Evolutionary conservation across 257 asterid genomes (phyloP).

Genomic region (Capsicum chinense): DNA sequence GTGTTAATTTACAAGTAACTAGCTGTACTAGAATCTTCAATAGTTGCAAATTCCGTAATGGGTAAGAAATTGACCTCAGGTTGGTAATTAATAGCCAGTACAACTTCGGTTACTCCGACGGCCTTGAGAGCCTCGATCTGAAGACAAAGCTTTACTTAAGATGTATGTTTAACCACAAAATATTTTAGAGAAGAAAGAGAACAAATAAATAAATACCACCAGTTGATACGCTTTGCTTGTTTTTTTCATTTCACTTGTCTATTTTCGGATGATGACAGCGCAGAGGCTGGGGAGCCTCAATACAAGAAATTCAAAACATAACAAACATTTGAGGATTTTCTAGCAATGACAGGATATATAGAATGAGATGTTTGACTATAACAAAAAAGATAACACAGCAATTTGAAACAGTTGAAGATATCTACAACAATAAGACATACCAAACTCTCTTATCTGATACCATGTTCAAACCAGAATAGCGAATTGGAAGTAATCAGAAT

Average conservation of each 20-base stretch:
- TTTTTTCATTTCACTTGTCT: too few species aligned
- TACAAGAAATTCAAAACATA: not conserved
- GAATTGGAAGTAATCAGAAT: not conserved
- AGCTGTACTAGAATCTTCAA: constrained; percentile 1
- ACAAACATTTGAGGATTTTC: not conserved
- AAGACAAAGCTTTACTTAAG: constrained; percentile 22
- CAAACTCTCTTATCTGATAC: not conserved
- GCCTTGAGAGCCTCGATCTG: constrained; percentile 88
- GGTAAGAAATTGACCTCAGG: constrained; percentile 62
- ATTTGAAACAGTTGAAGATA: not conserved
- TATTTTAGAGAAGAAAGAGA: not conserved
- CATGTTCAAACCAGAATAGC: not conserved
- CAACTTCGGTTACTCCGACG: constrained; percentile 82
- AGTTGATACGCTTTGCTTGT: not conserved
- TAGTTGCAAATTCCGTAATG: not conserved
- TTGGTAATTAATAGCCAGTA: constrained; percentile 83
- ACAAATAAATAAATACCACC: not conserved
- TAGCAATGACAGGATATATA: constrained; percentile 3
- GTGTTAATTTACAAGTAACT: not conserved
- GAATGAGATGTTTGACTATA: not conserved
- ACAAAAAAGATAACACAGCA: not conserved
- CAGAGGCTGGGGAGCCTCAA: not conserved
- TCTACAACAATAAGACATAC: not conserved
- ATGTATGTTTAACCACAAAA: constrained; percentile 33
- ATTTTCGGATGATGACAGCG: not conserved